Conservation (phyloP, 1,284 basidiomycete genomes). For the Pterulicium gracile region DNA sequence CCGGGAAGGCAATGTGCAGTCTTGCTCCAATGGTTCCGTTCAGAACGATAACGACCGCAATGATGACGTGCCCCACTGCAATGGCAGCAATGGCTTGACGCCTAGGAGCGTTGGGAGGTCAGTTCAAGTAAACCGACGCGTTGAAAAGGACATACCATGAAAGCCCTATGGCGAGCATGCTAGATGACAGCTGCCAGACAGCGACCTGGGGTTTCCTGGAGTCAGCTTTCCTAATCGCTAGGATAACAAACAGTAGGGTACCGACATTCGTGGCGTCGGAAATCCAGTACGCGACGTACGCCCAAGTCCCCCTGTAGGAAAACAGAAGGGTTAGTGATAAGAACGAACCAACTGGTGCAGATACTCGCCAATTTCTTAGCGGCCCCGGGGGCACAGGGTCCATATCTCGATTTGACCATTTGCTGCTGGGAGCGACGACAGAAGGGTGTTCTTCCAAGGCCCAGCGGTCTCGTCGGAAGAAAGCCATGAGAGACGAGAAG, state of each 20-base stretch:
- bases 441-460: too few relatives aligned
- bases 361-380: conserved; percentile 55
- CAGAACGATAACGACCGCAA: conserved; percentile 44
- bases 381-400: conserved; percentile 50
- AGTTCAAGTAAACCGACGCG: neutral
- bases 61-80: conserved; percentile 48
- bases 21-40: conserved; percentile 68
- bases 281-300: conserved; percentile 42
- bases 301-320: neutral
- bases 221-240: neutral
- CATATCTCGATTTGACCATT: conserved; percentile 50
- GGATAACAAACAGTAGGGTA: conserved; percentile 24
- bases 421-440: neutral
- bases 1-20: conserved; percentile 58
- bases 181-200: conserved; percentile 38
- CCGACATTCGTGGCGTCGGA: conserved; percentile 47
- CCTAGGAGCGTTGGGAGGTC: conserved; percentile 18
- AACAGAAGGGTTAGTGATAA: neutral
- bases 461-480: too few relatives aligned
- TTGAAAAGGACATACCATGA: conserved; percentile 33
- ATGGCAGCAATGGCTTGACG: conserved; percentile 54
- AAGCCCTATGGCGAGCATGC: conserved; percentile 55
- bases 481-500: too few relatives aligned
- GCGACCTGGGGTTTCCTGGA: conserved; percentile 8
- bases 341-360: conserved; percentile 33